phyloP scores from a whole-genome alignment of 148 eudicot species.

The Amaranthus palmeri region DNA sequence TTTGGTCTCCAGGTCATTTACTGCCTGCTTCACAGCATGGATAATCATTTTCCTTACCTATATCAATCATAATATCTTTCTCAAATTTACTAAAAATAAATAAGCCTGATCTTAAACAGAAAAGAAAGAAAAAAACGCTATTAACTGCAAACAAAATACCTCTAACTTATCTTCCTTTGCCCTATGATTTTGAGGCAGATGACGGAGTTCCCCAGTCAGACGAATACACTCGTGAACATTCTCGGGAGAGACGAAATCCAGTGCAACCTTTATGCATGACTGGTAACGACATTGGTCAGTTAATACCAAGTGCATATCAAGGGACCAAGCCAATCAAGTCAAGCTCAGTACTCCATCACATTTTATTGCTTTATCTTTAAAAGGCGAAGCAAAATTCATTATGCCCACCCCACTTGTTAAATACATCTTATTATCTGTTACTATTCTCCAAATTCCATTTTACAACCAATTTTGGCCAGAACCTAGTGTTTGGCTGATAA shows the following conservation, averaged over 20 bases:
- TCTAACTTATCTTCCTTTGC: slow-evolving; percentile 35
- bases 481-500: too few species aligned
- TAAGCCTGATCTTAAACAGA: background rate
- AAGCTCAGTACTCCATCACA: background rate
- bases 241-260: slow-evolving; percentile 35
- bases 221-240: slow-evolving; percentile 29
- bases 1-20: background rate
- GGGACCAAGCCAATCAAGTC: background rate
- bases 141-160: slow-evolving; percentile 15
- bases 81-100: background rate
- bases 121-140: background rate
- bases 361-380: background rate
- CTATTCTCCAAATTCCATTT: too few species aligned
- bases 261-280: slow-evolving; percentile 37
- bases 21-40: slow-evolving; percentile 20
- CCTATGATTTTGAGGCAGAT: slow-evolving; percentile 26
- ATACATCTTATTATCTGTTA: too few species aligned
- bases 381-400: too few species aligned
- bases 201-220: slow-evolving; percentile 26
- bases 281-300: slow-evolving; percentile 9
- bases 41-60: slow-evolving; percentile 21
- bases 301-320: background rate
- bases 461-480: too few species aligned
- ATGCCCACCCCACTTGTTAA: background rate
- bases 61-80: background rate